Evolutionary conservation across 495 filamentous ascomycete genomes (phyloP), one percentile per base, ranked within the genome.

Genomic region (Monascus purpureus): DNA sequence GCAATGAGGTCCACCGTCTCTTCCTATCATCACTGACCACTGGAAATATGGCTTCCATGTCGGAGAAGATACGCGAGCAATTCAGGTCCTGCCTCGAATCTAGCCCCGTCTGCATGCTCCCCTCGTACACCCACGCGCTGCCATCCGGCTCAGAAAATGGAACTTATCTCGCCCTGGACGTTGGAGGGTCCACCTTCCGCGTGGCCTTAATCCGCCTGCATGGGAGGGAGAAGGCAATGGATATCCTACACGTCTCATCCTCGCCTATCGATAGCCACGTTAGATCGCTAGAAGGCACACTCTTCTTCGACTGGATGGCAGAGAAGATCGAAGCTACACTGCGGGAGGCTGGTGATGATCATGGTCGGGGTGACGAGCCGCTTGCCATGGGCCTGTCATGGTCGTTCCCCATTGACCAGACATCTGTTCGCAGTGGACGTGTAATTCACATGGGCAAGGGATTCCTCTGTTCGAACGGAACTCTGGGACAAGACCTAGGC

Each of bases 221-320:
- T 16, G 75, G 70, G 4, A 58, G 61, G 19, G 45, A 49, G 9
- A 53, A 66, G 25, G 53, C 57, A 23, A 54, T 77, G 60, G 52
- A 57, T 25, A 70, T 77, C 24, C 41, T 67, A 24, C 53, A 47
- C 19, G 64, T 67, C 24, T 47, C 61, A 14, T 63, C 59, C 9
- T 70, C 61, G 22, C 41, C 49, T 6, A 79, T 80, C 29, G 70
- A 73, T 43, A 61, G 67, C 28, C 34, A 42, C 2, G 57, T 76
- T 29, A 67, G 68, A 36, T 38, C 60, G 16, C 44, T 78, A 36
- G 51, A 65, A 32, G 74, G 71, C 0, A 60, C 59, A 1, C 46
- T 46, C 0, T 79, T 80, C 47, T 80, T 79, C 36, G 74, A 79
- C 40, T 80, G 75, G 75, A 74, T 80, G 63, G 75, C 75, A 3